Evolutionary conservation across 352 stramenopile genomes (phyloP).

Genomic region (Phytophthora boehmeriae): DNA sequence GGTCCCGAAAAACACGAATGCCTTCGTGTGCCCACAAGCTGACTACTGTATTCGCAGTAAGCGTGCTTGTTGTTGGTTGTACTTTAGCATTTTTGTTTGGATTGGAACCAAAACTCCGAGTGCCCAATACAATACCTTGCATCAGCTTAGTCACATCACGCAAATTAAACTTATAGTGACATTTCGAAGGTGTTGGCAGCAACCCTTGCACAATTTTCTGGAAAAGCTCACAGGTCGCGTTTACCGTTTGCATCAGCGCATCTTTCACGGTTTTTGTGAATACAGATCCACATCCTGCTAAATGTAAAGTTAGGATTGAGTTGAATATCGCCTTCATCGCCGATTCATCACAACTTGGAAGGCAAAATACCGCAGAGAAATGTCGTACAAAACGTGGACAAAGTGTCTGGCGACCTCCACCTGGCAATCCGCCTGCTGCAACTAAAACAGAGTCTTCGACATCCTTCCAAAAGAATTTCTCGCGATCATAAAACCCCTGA

Average conservation of each 20-base stretch:
- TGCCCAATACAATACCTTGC: conserved; percentile 80
- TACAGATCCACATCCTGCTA: conserved; percentile 24
- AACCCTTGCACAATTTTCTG: conserved; percentile 53
- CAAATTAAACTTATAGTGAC: conserved; percentile 87
- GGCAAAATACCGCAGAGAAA: conserved; percentile 67
- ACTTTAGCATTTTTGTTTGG: conserved; percentile 10
- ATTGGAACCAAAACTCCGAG: conserved; percentile 23
- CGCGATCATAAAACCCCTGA: conserved; percentile 76
- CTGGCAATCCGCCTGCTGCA: conserved; percentile 61
- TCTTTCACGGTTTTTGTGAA: conserved; percentile 63
- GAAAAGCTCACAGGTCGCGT: conserved; percentile 71
- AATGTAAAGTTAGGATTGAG: conserved; percentile 76
- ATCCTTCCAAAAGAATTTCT: conserved; percentile 88
- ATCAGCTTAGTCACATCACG: conserved; percentile 82
- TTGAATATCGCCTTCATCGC: conserved; percentile 91
- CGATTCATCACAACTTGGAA: conserved; percentile 71
- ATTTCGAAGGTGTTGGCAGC: conserved; percentile 80
- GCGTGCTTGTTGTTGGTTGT: neutral
- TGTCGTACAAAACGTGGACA: conserved; percentile 74
- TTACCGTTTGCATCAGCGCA: conserved; percentile 53
- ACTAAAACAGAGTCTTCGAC: conserved; percentile 71
- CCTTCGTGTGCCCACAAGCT: conserved; percentile 92
- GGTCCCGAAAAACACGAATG: conserved; percentile 93
- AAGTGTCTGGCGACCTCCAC: conserved; percentile 58
- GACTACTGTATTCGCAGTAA: conserved; percentile 53